phyloP scores from a whole-genome alignment of 345 rosid species.

The Heritiera fomes region DNA sequence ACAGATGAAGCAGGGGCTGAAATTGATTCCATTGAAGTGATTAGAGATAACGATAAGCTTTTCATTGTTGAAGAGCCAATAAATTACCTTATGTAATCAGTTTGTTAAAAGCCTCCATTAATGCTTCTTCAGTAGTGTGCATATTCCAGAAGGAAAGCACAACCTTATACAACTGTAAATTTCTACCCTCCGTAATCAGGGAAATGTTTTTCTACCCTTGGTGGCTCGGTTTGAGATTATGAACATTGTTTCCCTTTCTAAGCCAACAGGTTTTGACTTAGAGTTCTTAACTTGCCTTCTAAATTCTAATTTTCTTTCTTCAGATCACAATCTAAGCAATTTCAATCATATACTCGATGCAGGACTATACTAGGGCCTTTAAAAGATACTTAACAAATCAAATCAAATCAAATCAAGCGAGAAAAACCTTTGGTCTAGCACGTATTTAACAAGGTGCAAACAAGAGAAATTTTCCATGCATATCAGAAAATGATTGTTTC shows the following conservation, averaged over 20 bases:
- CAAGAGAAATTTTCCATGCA: no score
- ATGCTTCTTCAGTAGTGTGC: background rate
- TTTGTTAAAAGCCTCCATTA: background rate
- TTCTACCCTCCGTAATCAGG: background rate
- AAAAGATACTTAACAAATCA: background rate
- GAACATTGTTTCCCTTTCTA: background rate
- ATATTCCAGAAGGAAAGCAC: background rate
- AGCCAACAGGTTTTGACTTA: no score
- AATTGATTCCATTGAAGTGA: conserved; percentile 77
- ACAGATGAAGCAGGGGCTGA: conserved; percentile 78
- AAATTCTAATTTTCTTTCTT: no score
- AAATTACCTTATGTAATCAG: conserved; percentile 4
- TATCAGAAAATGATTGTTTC: no score
- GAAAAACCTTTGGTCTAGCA: background rate
- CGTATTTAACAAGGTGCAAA: background rate
- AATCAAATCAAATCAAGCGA: background rate
- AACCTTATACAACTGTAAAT: background rate
- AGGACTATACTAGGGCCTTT: background rate
- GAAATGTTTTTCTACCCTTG: background rate
- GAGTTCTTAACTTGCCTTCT: no score
- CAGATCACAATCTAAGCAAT: no score
- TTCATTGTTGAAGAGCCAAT: conserved; percentile 51
- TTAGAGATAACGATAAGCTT: conserved; percentile 83
- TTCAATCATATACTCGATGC: background rate
- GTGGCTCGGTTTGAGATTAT: background rate